phyloP scores from a whole-genome alignment of 345 rosid genomes.

The Leavenworthia alabamica region DNA sequence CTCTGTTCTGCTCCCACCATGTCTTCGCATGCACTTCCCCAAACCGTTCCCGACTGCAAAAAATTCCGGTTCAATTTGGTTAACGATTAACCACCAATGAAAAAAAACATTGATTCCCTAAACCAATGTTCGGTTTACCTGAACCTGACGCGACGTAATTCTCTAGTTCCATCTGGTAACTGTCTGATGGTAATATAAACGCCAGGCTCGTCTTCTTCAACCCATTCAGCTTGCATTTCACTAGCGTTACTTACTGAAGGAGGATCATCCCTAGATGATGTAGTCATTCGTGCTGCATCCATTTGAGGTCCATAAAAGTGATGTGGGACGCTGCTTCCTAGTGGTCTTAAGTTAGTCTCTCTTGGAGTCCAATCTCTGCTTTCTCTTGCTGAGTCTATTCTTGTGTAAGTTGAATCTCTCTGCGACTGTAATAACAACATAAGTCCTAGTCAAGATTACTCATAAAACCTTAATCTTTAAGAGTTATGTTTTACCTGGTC shows the following conservation, averaged over 20 bases:
- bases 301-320: constrained; percentile 38
- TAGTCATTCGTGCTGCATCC: constrained; percentile 67
- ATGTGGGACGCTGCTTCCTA: constrained; percentile 27
- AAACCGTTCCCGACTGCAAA: constrained; percentile 77
- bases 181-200: constrained; percentile 93
- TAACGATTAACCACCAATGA: neutral
- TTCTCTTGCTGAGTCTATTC: constrained; percentile 63
- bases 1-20: constrained; percentile 99
- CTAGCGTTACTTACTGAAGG: constrained; percentile 91
- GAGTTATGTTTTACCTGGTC: constrained; percentile 54
- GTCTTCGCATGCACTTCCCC: constrained; percentile 87
- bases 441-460: neutral
- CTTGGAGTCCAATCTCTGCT: constrained; percentile 68
- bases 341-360: constrained; percentile 36
- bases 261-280: constrained; percentile 75
- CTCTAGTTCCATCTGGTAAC: constrained; percentile 81
- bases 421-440: constrained; percentile 27
- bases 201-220: constrained; percentile 96
- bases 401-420: constrained; percentile 76
- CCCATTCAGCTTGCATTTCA: constrained; percentile 84
- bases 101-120: neutral
- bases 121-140: constrained; percentile 40
- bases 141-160: constrained; percentile 95
- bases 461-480: neutral
- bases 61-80: constrained; percentile 6